These are phyloP conservation scores for Corchorus capsularis DNA, from an alignment of 345 rosid species.

Conservation along the genomic window DNA sequence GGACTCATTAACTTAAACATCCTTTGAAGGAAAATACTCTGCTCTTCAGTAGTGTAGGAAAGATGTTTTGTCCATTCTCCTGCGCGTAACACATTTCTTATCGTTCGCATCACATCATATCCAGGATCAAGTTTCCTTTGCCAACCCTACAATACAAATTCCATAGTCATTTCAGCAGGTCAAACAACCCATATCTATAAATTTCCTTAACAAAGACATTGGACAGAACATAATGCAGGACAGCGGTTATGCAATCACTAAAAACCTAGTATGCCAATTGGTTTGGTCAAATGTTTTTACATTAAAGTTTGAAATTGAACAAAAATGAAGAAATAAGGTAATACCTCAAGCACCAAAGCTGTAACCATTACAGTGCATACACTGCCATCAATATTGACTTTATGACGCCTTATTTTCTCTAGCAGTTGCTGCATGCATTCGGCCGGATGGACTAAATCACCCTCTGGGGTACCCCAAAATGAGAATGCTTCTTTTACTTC, in stretches of 20 bases:
- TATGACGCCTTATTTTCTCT: slow-evolving; percentile 87
- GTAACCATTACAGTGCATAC: slow-evolving; percentile 95
- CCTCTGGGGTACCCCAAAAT: slow-evolving; percentile 95
- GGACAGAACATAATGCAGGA: not conserved
- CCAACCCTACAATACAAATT: slow-evolving; percentile 74
- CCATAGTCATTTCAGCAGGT: not conserved
- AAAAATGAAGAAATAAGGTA: slow-evolving; percentile 24
- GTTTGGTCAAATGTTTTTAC: not conserved
- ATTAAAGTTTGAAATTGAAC: not conserved
- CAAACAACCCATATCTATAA: too few species aligned
- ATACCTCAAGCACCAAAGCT: slow-evolving; percentile 91
- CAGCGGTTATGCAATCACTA: too few species aligned
- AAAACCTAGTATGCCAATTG: not conserved
- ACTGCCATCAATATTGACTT: slow-evolving; percentile 88
- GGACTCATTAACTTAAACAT: not conserved
- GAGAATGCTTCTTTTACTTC: slow-evolving; percentile 85
- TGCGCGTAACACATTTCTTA: slow-evolving; percentile 73
- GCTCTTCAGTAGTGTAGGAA: slow-evolving; percentile 83
- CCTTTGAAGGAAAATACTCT: not conserved
- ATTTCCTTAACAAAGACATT: too few species aligned
- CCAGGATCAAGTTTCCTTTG: slow-evolving; percentile 92
- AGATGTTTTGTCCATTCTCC: slow-evolving; percentile 95
- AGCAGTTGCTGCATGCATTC: slow-evolving; percentile 96
- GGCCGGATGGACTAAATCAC: slow-evolving; percentile 85
- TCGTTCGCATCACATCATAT: slow-evolving; percentile 81